Percentiles rank a stretch among this genome's conserved stretches.
Evolutionary conservation across 192 early-diverging fungal genomes (phyloP).

Genomic region (Umbelopsis vinacea): DNA sequence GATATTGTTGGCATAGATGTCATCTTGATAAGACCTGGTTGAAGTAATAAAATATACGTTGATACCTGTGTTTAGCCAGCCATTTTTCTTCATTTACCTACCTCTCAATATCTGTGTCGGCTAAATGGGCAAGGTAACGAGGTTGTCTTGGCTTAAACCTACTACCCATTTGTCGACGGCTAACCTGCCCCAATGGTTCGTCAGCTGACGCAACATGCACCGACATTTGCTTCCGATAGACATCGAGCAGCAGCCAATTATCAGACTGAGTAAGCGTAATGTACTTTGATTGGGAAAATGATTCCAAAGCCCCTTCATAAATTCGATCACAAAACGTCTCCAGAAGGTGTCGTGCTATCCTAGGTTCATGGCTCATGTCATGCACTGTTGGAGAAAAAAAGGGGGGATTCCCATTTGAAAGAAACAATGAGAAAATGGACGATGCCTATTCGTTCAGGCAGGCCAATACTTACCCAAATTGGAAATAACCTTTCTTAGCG

Average conservation of each 20-base stretch:
- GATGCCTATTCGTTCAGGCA: constrained; percentile 19
- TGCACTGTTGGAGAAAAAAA: no score
- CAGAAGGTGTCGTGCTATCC: not conserved
- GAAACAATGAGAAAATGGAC: not conserved
- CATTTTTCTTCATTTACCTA: not conserved
- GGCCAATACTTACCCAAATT: constrained; percentile 16
- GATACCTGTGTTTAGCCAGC: not conserved
- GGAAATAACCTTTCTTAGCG: not conserved
- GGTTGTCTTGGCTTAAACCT: constrained; percentile 30
- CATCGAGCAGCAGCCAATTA: not conserved
- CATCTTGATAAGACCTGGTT: constrained; percentile 21
- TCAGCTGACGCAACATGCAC: not conserved
- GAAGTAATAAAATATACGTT: not conserved
- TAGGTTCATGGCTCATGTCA: not conserved
- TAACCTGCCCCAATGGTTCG: not conserved
- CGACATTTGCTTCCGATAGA: not conserved
- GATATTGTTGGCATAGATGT: constrained; percentile 40
- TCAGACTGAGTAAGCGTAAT: not conserved
- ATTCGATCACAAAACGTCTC: not conserved
- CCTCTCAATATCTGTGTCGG: constrained; percentile 18
- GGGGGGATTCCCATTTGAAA: not conserved
- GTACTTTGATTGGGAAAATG: not conserved
- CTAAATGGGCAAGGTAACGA: constrained; percentile 24
- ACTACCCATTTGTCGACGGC: constrained; percentile 8
- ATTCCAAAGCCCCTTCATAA: constrained; percentile 10